Percentiles rank a stretch among this genome's conserved stretches.
Conservation (phyloP, 164 flowering plant species). For the Umbilicus rupestris region DNA sequence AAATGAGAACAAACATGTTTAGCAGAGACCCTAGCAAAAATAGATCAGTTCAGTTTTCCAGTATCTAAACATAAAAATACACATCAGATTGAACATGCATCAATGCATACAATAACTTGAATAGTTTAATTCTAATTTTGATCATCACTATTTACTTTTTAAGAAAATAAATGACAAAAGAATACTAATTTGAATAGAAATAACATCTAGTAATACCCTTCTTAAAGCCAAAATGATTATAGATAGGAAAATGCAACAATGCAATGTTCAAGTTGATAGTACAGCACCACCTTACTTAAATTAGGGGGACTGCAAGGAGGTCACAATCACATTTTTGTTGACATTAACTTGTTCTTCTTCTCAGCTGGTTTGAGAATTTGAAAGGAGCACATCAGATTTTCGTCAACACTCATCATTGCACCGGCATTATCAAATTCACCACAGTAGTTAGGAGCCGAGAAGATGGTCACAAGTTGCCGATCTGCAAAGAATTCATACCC, state of each 20-base stretch:
- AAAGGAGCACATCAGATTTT: constrained; percentile 4
- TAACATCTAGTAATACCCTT: no score
- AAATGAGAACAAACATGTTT: no score
- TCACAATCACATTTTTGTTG: constrained; percentile 32
- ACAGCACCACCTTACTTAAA: not conserved
- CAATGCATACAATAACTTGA: not conserved
- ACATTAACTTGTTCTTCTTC: constrained; percentile 34
- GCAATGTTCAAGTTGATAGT: not conserved
- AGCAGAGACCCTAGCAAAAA: no score
- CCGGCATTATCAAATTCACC: constrained; percentile 3
- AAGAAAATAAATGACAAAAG: not conserved
- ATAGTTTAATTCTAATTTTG: not conserved
- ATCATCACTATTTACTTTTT: not conserved
- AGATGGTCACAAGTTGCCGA: constrained; percentile 25
- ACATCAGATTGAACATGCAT: not conserved
- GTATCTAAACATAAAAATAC: no score
- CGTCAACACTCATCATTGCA: constrained; percentile 5
- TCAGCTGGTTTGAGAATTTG: constrained; percentile 42
- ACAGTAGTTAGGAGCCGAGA: constrained; percentile 1
- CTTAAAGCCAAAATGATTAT: not conserved
- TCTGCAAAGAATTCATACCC: constrained; percentile 65
- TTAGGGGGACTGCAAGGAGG: not conserved
- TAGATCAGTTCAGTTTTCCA: no score
- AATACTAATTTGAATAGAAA: not conserved
- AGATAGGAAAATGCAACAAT: not conserved